Conservation (phyloP, 2,329 filamentous ascomycete genomes). For the Rhexocercosporidium sp. region DNA sequence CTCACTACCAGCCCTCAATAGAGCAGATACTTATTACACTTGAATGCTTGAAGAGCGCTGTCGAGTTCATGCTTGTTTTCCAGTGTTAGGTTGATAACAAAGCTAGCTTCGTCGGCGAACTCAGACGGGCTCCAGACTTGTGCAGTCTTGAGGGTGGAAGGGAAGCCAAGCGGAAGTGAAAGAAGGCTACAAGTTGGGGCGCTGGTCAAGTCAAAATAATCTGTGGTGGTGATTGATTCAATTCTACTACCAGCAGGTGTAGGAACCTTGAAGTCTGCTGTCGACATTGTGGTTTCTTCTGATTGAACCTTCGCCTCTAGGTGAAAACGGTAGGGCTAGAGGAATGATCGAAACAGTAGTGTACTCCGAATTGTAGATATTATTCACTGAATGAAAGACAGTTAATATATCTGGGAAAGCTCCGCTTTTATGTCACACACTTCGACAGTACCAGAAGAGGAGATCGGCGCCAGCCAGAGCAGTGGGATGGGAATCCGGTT, state of each 20-base stretch:
- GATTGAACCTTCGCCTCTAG: neutral
- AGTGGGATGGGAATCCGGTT: neutral
- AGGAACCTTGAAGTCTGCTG: neutral
- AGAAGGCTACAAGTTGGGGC: neutral
- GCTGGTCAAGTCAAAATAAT: neutral
- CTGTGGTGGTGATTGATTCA: neutral
- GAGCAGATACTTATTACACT: conserved; percentile 2
- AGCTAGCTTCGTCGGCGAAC: neutral
- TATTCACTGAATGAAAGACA: neutral
- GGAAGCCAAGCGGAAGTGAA: neutral
- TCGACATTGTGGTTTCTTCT: neutral
- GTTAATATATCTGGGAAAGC: neutral
- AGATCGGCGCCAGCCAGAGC: neutral
- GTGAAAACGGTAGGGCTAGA: too few species aligned
- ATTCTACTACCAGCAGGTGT: neutral
- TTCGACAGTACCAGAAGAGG: neutral
- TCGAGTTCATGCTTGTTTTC: conserved; percentile 16
- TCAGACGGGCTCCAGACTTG: neutral
- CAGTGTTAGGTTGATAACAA: neutral
- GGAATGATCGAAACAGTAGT: neutral
- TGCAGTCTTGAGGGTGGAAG: neutral
- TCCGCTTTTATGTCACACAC: neutral
- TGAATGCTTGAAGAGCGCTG: conserved; percentile 14
- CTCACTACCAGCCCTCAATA: neutral
- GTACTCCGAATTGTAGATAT: neutral